Percentiles rank a stretch among this genome's conserved stretches.
These are phyloP conservation scores for Xylaria multiplex DNA, from an alignment of 2,329 filamentous ascomycete species.

Conservation along the genomic window DNA sequence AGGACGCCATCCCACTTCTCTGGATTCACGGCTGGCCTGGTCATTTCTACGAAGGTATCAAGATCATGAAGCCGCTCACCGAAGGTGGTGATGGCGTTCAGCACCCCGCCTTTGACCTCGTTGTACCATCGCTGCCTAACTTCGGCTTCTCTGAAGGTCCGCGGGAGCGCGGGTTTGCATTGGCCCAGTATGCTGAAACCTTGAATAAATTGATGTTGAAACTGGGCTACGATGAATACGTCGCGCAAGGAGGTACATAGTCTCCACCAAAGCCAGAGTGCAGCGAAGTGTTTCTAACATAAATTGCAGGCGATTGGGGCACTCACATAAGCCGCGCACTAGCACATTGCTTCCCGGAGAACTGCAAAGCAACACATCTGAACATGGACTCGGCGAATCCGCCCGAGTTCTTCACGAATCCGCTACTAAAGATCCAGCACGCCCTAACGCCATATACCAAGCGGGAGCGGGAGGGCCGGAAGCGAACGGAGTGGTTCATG, in stretches of 20 bases:
- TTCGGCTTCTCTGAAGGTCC: constrained; percentile 58
- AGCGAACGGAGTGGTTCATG: constrained; percentile 66
- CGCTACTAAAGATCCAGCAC: constrained; percentile 67
- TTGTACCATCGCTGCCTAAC: constrained; percentile 67
- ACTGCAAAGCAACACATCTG: constrained; percentile 69
- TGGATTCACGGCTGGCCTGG: constrained; percentile 65
- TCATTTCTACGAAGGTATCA: constrained; percentile 72
- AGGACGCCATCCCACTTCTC: constrained; percentile 47
- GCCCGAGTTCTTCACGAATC: constrained; percentile 62
- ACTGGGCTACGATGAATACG: constrained; percentile 72
- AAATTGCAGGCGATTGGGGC: constrained; percentile 71
- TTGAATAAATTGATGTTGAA: constrained; percentile 74
- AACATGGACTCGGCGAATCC: constrained; percentile 62
- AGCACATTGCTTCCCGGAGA: constrained; percentile 65
- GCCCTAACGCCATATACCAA: constrained; percentile 63
- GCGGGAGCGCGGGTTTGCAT: constrained; percentile 64
- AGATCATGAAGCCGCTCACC: constrained; percentile 64
- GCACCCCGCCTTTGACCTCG: constrained; percentile 62
- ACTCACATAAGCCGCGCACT: constrained; percentile 72
- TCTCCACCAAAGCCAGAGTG: background rate
- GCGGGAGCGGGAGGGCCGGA: constrained; percentile 62
- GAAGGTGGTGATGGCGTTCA: constrained; percentile 46
- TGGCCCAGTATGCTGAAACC: constrained; percentile 70
- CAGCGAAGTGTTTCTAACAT: constrained; percentile 18
- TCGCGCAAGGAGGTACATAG: constrained; percentile 44